phyloP scores from a whole-genome alignment of 768 basidiomycete species.

The Lanmaoa rubissima region DNA sequence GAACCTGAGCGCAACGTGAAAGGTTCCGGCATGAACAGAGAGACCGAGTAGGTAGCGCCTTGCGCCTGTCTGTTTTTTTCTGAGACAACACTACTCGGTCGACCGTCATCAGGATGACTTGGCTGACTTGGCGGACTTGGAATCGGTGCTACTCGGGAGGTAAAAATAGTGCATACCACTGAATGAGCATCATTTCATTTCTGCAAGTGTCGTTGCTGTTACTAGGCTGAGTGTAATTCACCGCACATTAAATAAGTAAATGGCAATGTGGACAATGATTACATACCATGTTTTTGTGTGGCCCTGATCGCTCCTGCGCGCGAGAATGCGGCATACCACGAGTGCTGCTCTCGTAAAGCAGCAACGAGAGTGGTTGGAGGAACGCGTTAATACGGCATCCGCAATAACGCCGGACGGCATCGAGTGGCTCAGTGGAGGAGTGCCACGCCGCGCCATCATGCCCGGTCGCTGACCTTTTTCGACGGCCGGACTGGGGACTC shows the following conservation, averaged over 20 bases:
- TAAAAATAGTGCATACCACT: not conserved
- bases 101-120: not conserved
- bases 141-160: not conserved
- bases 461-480: not conserved
- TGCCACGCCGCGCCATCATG: conserved; percentile 2
- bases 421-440: not conserved
- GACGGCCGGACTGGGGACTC: not conserved
- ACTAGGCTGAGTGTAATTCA: not conserved
- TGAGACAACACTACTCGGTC: not conserved
- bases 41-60: not conserved
- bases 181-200: conserved; percentile 12
- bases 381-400: conserved; percentile 14
- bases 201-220: not conserved
- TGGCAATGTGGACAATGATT: conserved; percentile 1
- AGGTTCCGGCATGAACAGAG: not conserved
- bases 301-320: conserved; percentile 21
- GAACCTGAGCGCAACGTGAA: conserved; percentile 8
- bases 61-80: not conserved
- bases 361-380: not conserved
- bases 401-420: conserved; percentile 20
- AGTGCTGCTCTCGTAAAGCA: conserved; percentile 10
- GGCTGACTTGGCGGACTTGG: not conserved
- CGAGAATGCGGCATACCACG: conserved; percentile 4
- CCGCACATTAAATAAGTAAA: conserved; percentile 4
- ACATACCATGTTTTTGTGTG: not conserved